These are phyloP conservation scores for Cardamine chenopodiifolia DNA, from an alignment of 345 rosid genomes.

Conservation along the genomic window DNA sequence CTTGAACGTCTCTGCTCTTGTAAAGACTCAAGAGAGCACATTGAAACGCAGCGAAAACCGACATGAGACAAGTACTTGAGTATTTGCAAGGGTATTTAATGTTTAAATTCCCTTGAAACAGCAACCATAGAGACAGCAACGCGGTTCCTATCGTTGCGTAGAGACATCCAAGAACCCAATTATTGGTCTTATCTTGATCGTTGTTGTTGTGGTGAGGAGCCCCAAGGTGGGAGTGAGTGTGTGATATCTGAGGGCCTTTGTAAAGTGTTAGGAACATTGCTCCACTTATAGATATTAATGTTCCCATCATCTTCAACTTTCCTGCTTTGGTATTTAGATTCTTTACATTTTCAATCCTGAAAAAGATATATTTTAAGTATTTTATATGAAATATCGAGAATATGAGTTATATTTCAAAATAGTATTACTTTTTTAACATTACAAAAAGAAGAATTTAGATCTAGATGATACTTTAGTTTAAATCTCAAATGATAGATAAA, in stretches of 20 bases:
- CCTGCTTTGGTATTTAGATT: slow-evolving; percentile 54
- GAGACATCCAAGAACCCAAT: slow-evolving; percentile 57
- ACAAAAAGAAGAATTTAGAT: too few species aligned
- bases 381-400: neutral
- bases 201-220: slow-evolving; percentile 12
- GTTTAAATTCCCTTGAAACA: slow-evolving; percentile 56
- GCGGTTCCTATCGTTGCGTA: slow-evolving; percentile 49
- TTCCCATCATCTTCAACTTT: slow-evolving; percentile 52
- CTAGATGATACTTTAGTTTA: too few species aligned
- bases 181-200: slow-evolving; percentile 17
- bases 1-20: slow-evolving; percentile 38
- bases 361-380: neutral
- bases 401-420: neutral
- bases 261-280: slow-evolving; percentile 60
- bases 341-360: slow-evolving; percentile 51
- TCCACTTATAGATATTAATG: slow-evolving; percentile 59
- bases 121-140: slow-evolving; percentile 60
- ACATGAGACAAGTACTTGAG: slow-evolving; percentile 66
- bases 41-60: slow-evolving; percentile 59
- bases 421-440: neutral
- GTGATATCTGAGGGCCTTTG: slow-evolving; percentile 53
- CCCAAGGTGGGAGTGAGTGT: slow-evolving; percentile 17
- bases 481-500: neutral
- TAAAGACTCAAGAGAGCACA: slow-evolving; percentile 58
- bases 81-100: slow-evolving; percentile 61